A percentile compares a stretch with the other conserved stretches of the same genome.
Conservation (phyloP, 225 moss, liverwort and hornwort species). For the Antitrichia curtipendula region DNA sequence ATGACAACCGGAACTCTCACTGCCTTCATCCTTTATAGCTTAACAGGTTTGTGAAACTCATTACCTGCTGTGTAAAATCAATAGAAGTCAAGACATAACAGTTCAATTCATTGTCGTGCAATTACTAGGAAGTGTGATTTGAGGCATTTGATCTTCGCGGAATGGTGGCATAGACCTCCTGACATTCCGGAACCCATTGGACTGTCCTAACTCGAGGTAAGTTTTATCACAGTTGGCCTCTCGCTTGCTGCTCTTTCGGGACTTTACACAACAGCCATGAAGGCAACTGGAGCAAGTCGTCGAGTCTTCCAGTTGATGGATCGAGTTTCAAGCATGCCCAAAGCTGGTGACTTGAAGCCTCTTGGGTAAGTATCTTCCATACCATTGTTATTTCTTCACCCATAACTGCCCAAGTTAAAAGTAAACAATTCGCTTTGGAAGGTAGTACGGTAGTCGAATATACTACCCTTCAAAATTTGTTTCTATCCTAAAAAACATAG, state of each 20-base stretch:
- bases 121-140: neutral
- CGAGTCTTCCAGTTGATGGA: constrained; percentile 92
- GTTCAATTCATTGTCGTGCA: neutral
- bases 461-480: neutral
- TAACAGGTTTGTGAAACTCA: constrained; percentile 48
- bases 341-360: constrained; percentile 58
- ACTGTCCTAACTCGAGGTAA: neutral
- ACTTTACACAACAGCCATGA: constrained; percentile 87
- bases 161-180: neutral
- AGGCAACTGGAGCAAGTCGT: constrained; percentile 90
- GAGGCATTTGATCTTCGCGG: neutral
- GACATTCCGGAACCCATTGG: neutral
- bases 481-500: neutral
- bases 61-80: neutral
- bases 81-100: neutral
- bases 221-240: constrained; percentile 52
- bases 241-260: constrained; percentile 88
- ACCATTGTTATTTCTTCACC: neutral
- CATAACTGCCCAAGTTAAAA: neutral
- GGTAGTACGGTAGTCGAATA: neutral
- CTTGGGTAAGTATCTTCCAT: constrained; percentile 32
- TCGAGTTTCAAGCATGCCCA: constrained; percentile 67
- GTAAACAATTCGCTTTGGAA: neutral
- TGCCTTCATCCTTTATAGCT: constrained; percentile 90
- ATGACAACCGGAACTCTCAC: constrained; percentile 91